Evolutionary conservation across 441 rosid genomes (phyloP), one percentile per base, ranked within the genome.

Genomic region (Arabidopsis lyrata): DNA sequence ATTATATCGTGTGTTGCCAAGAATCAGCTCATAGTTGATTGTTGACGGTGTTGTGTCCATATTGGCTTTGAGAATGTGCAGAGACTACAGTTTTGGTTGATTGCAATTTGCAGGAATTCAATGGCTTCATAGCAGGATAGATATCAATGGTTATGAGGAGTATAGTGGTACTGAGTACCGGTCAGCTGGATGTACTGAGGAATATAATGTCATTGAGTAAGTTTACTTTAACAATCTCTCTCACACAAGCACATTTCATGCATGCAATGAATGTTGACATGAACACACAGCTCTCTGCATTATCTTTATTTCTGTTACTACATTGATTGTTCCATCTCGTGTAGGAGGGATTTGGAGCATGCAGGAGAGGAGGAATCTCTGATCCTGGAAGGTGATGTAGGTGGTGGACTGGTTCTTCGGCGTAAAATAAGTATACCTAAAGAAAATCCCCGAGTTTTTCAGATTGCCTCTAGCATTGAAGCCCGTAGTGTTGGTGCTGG

Each of bases 171-270:
- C 78, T n/a, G 97, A 89, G 83, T 95, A 95, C 74, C 89, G 92
- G 4, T 95, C 97, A 67, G 90, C 95, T 69, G 98, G 98, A 79
- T 95, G 97, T 79, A 70, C 92, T 9, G 97, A 92, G 76, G 96
- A 88, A 73, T 95, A 95, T 77, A 78, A 38, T 54, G 85, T 92
- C 74, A 71, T 88, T 29, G 89, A 86, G 99, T 94, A 79, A 85
- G 95, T 75, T 57, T 45, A 14, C 66, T 27, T 36, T 59, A 10
- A 50, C 2, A 2, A 4, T 57, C 34, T 70, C 18, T 64, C 16
- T 15, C 50, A 2, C 45, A 44, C 24, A 47, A 22, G 9, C 63
- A 15, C 32, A 6, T 32, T 65, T 31, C 16, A 39, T 41, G 12
- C 34, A 41, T 67, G 31, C 29, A 14, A 57, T 18, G 31, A 20